Evolutionary conservation across 2,329 filamentous ascomycete species (phyloP), one percentile per base, ranked within the genome.

Genomic region (Claviceps africana): DNA sequence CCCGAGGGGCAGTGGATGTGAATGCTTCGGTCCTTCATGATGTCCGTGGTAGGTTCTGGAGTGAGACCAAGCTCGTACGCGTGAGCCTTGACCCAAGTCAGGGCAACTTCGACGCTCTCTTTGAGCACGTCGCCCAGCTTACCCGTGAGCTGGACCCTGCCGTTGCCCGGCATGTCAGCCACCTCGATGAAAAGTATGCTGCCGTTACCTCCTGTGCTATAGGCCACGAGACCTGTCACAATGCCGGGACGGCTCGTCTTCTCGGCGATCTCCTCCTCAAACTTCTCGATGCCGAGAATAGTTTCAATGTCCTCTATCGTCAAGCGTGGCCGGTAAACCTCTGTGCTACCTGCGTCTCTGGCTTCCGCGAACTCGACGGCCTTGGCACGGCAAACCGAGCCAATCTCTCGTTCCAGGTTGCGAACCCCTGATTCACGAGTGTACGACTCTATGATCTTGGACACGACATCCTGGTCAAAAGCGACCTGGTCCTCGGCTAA

Each of bases 121-220:
- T 97, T 97, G 54, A 98, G 81, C 31, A 98, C 93, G 60, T 96
- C 90, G 57, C 93, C 93, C 7, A 98, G 81, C 67, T 95, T 97
- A 56, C 93, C 93, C 1, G 93, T 98, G 28, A 98, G 81, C 70
- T 97, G 93, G 37, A 98, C 88, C 51, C 85, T 83, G 35, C 93
- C 93, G 53, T 81, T 84, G 44, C 93, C 93, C 0, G 93, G 93
- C 89, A 97, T 97, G 64, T 95, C 90, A 11, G 91, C 88, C 45
- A 96, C 88, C 70, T 98, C 93, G 61, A 98, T 98, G 74, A 98
- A 98, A 52, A 98, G 77, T 62, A 98, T 98, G 64, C 86, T 90
- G 56, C 93, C 93, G 66, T 96, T 91, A 47, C 89, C 89, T 48
- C 93, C 91, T 4, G 85, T 86, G 62, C 85, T 88, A 72, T 96